A percentile compares a stretch with the other conserved stretches of the same genome.
Evolutionary conservation across 1,284 basidiomycete species (phyloP).

Genomic region (Tilletiopsis washingtonensis): DNA sequence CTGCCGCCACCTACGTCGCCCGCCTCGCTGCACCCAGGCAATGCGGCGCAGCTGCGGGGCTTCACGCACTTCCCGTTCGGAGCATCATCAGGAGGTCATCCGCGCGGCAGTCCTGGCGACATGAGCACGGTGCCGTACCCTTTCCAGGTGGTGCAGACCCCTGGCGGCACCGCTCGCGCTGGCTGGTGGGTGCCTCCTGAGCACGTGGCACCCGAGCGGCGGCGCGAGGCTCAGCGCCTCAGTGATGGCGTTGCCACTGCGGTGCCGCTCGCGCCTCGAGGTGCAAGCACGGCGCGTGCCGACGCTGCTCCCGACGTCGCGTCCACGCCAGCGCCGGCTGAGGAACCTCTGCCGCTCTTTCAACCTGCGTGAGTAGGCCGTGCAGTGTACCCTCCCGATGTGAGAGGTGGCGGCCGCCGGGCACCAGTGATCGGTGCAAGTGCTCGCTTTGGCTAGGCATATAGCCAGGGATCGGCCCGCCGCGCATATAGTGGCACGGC

Average conservation of each 20-base stretch:
- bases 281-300: neutral
- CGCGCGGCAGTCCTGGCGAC: conserved; percentile 17
- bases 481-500: too few relatives aligned
- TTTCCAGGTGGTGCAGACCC: conserved; percentile 36
- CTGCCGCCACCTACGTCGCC: conserved; percentile 30
- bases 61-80: conserved; percentile 10
- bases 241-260: neutral
- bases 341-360: conserved; percentile 20
- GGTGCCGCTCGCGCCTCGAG: neutral
- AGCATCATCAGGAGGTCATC: conserved; percentile 10
- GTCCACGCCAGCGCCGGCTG: too few relatives aligned
- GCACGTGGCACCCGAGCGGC: conserved; percentile 16
- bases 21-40: conserved; percentile 8
- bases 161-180: conserved; percentile 30
- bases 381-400: neutral
- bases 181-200: conserved; percentile 37
- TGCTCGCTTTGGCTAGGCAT: too few relatives aligned
- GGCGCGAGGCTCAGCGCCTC: neutral
- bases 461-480: too few relatives aligned
- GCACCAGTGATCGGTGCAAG: too few relatives aligned
- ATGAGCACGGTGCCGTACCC: conserved; percentile 30
- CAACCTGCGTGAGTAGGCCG: conserved; percentile 17
- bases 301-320: too few relatives aligned
- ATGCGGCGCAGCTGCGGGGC: conserved; percentile 2
- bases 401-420: too few relatives aligned